These are phyloP conservation scores for Fusarium chlamydosporum DNA, from an alignment of 2,329 filamentous ascomycete genomes.

Conservation along the genomic window DNA sequence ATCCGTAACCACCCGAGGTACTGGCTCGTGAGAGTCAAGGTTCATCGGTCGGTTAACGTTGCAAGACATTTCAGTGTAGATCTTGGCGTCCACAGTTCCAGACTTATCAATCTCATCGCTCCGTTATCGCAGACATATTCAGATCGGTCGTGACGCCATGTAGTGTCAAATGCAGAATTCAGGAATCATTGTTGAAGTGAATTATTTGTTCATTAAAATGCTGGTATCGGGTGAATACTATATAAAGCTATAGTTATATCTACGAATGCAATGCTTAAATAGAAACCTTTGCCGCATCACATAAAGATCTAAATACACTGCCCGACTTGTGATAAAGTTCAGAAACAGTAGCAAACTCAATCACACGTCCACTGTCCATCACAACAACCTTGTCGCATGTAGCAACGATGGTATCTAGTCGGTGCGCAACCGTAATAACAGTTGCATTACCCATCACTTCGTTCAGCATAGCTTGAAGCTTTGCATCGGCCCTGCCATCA, in stretches of 20 bases:
- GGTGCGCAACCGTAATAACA: conserved; percentile 41
- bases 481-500: conserved; percentile 27
- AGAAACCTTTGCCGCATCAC: conserved; percentile 29
- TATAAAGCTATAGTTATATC: neutral
- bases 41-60: neutral
- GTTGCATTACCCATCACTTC: conserved; percentile 36
- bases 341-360: conserved; percentile 33
- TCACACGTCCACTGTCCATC: conserved; percentile 39
- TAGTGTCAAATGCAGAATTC: neutral
- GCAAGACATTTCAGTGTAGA: neutral
- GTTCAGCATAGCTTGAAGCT: conserved; percentile 29
- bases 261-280: neutral
- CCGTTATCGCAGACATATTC: neutral
- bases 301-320: conserved; percentile 30
- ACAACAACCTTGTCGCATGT: conserved; percentile 43
- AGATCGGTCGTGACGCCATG: neutral
- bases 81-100: neutral
- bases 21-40: neutral
- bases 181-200: neutral
- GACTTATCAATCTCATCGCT: conserved; percentile 6
- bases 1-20: neutral
- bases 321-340: conserved; percentile 2
- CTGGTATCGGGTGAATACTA: neutral
- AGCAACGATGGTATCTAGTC: conserved; percentile 40
- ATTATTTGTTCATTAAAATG: neutral